phyloP scores from a whole-genome alignment of 2,329 filamentous ascomycete species.

The Amesomyces nigricolor region DNA sequence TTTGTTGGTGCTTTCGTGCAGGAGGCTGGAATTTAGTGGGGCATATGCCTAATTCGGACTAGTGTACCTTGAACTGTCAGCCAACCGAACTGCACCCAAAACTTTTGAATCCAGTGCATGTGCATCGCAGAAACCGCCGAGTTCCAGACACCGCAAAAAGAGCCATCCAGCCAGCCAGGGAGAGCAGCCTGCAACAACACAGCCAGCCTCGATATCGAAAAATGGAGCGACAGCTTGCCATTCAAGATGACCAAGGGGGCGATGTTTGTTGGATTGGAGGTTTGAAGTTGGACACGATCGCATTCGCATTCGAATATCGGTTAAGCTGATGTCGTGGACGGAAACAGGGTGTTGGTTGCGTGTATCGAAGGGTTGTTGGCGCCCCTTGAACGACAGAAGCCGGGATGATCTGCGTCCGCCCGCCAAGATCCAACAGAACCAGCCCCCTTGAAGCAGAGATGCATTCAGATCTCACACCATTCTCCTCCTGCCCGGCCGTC shows the following conservation, averaged over 20 bases:
- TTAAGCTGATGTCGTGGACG: background rate
- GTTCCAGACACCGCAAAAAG: background rate
- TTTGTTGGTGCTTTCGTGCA: background rate
- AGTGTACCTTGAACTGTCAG: conserved; percentile 10
- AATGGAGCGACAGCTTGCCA: background rate
- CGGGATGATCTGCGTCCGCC: conserved; percentile 11
- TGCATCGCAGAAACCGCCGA: background rate
- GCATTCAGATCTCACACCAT: background rate
- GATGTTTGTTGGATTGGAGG: background rate
- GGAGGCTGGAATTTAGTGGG: background rate
- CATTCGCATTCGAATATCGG: conserved; percentile 4
- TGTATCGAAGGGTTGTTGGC: background rate
- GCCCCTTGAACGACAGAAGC: background rate
- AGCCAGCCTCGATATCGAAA: background rate
- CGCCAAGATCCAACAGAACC: background rate
- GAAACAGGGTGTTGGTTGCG: background rate
- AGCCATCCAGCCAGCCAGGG: background rate
- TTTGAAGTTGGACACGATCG: background rate
- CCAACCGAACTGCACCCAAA: background rate
- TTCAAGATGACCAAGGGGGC: background rate
- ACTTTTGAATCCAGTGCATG: background rate
- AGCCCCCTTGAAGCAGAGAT: background rate
- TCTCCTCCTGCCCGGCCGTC: background rate
- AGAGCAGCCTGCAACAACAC: conserved; percentile 9
- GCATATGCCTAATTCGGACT: conserved; percentile 4